Percentiles rank a stretch among this genome's conserved stretches.
These are phyloP conservation scores for Ustilago hordei DNA, from an alignment of 1,284 basidiomycete genomes.

Conservation along the genomic window DNA sequence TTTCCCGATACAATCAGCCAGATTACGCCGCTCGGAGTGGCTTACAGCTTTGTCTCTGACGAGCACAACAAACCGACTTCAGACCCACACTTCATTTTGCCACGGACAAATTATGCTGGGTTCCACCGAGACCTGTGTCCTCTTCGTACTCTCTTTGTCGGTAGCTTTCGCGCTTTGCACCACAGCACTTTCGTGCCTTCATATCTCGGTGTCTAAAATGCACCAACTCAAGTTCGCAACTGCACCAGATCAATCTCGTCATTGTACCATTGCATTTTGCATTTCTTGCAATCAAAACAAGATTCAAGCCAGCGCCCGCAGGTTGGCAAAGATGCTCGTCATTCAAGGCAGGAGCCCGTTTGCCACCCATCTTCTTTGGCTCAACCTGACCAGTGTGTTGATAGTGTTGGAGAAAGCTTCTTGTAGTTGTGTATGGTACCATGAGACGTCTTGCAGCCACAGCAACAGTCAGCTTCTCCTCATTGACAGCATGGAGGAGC, in stretches of 20 bases:
- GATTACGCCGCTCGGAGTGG: too few relatives aligned
- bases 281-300: too few relatives aligned
- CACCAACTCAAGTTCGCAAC: too few relatives aligned
- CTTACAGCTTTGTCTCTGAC: not conserved
- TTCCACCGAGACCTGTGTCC: not conserved
- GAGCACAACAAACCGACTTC: not conserved
- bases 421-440: not conserved
- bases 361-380: not conserved
- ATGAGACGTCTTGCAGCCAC: not conserved
- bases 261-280: too few relatives aligned
- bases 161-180: too few relatives aligned
- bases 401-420: not conserved
- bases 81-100: constrained; percentile 11
- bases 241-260: too few relatives aligned
- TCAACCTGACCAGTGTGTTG: too few relatives aligned
- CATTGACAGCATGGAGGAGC: not conserved
- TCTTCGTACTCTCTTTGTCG: too few relatives aligned
- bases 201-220: too few relatives aligned
- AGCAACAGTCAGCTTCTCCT: not conserved
- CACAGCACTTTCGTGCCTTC: too few relatives aligned
- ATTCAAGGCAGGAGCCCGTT: not conserved
- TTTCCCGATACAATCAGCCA: not conserved
- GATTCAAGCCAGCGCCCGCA: too few relatives aligned
- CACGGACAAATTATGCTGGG: not conserved
- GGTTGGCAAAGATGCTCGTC: too few relatives aligned